A percentile compares a stretch with the other conserved stretches of the same genome.
These are phyloP conservation scores for Otatea glauca DNA, from an alignment of 176 grass and related monocot genomes.

Conservation along the genomic window DNA sequence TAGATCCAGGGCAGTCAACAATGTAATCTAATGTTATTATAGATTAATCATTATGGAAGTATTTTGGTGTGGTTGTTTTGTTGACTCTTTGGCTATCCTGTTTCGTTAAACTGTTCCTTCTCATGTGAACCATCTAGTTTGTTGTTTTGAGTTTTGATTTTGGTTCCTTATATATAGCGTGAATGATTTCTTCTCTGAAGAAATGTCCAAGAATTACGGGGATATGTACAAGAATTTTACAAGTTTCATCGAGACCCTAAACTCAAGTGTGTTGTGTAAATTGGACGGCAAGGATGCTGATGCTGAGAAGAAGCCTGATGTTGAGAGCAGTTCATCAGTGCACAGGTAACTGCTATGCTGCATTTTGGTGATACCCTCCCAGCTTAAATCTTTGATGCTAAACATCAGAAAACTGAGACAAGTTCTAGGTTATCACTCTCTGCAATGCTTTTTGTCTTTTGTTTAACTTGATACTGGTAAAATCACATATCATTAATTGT, in stretches of 20 bases:
- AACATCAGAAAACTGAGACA: neutral
- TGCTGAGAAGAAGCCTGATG: slow-evolving; percentile 41
- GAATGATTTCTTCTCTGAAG: slow-evolving; percentile 70
- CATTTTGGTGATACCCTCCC: slow-evolving; percentile 3
- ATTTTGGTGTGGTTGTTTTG: neutral
- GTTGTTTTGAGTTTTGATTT: slow-evolving; percentile 25
- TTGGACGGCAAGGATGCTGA: slow-evolving; percentile 48
- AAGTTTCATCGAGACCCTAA: slow-evolving; percentile 65
- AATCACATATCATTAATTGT: slow-evolving; percentile 16
- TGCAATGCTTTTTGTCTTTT: neutral
- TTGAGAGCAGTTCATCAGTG: slow-evolving; percentile 54
- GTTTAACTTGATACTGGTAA: neutral
- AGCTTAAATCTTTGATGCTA: slow-evolving; percentile 19
- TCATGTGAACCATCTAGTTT: slow-evolving; percentile 18
- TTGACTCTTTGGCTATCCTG: neutral
- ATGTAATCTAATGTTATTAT: neutral
- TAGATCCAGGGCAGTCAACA: neutral
- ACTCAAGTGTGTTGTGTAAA: slow-evolving; percentile 63
- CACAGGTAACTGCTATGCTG: slow-evolving; percentile 47
- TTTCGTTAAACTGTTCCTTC: slow-evolving; percentile 28
- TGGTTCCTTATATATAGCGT: slow-evolving; percentile 55
- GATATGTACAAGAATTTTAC: slow-evolving; percentile 90
- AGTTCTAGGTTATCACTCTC: neutral
- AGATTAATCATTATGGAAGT: slow-evolving; percentile 8
- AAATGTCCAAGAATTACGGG: slow-evolving; percentile 66